Evolutionary conservation across 345 rosid species (phyloP).

Genomic region (Eucalyptus guilfoylei): DNA sequence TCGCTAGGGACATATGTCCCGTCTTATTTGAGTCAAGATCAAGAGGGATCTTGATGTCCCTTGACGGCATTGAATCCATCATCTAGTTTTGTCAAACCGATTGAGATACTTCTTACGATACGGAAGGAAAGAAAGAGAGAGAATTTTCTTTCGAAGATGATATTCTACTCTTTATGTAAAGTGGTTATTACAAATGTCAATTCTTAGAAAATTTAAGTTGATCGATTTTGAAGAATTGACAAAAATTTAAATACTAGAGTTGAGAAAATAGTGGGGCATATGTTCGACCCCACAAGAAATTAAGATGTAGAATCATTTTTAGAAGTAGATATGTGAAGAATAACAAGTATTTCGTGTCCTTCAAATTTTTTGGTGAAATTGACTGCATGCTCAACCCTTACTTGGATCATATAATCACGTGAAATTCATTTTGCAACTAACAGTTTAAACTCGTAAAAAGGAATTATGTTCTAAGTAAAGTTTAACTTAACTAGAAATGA

Average conservation of each 20-base stretch:
- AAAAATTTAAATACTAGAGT: background rate
- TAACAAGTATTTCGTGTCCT: background rate
- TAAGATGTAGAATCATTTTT: background rate
- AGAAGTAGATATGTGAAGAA: background rate
- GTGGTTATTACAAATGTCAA: background rate
- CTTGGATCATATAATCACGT: rapidly evolving
- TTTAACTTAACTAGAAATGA: background rate
- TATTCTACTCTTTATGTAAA: background rate
- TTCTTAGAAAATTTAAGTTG: background rate
- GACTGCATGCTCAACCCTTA: background rate
- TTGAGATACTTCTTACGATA: background rate
- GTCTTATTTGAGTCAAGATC: background rate
- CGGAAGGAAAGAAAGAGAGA: background rate
- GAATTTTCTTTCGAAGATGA: background rate
- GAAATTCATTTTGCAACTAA: background rate
- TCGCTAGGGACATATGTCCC: background rate
- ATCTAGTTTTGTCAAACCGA: background rate
- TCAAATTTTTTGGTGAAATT: background rate
- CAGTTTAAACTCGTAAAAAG: background rate
- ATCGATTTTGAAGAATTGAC: background rate
- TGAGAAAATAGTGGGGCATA: background rate
- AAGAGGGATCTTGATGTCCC: background rate
- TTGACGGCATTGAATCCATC: background rate
- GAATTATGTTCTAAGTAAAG: background rate
- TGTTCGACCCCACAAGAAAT: background rate